phyloP scores from a whole-genome alignment of 2,329 filamentous ascomycete genomes.

The Ophiognomonia clavigignenti-juglandacearum region DNA sequence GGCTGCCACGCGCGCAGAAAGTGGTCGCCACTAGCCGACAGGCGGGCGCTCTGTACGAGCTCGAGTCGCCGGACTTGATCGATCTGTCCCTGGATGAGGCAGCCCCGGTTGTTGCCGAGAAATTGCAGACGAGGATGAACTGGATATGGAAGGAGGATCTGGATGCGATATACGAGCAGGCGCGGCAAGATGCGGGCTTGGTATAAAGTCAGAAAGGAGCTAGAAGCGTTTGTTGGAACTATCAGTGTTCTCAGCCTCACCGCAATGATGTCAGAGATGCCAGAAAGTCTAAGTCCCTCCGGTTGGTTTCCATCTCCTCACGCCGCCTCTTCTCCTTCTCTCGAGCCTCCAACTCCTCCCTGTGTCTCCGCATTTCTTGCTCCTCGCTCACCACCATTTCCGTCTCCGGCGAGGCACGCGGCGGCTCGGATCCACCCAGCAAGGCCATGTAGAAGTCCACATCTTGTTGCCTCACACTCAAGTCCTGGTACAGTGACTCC shows the following conservation, averaged over 20 bases:
- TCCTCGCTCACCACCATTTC: background rate
- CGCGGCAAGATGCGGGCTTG: background rate
- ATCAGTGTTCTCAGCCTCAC: too few relatives aligned
- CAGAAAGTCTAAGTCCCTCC: conserved; percentile 14
- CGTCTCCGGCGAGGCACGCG: background rate
- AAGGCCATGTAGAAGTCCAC: conserved; percentile 7
- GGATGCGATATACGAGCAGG: conserved; percentile 19
- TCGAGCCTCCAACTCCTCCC: background rate
- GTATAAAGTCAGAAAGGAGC: too few relatives aligned
- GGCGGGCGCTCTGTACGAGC: conserved; percentile 25
- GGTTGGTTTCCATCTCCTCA: conserved; percentile 19
- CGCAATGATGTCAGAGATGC: too few relatives aligned
- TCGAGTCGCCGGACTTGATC: conserved; percentile 27
- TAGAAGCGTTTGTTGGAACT: too few relatives aligned
- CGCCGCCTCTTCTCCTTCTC: background rate
- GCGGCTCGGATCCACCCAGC: background rate
- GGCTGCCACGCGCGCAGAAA: conserved; percentile 26
- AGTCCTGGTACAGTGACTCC: background rate
- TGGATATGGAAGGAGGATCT: conserved; percentile 30
- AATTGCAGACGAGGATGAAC: conserved; percentile 24
- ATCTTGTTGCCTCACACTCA: background rate
- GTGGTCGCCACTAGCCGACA: conserved; percentile 26
- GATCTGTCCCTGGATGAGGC: conserved; percentile 30
- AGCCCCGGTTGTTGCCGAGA: conserved; percentile 25
- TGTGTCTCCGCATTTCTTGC: background rate